Conservation (phyloP, 2,329 filamentous ascomycete species). For the Claviceps maximensis region DNA sequence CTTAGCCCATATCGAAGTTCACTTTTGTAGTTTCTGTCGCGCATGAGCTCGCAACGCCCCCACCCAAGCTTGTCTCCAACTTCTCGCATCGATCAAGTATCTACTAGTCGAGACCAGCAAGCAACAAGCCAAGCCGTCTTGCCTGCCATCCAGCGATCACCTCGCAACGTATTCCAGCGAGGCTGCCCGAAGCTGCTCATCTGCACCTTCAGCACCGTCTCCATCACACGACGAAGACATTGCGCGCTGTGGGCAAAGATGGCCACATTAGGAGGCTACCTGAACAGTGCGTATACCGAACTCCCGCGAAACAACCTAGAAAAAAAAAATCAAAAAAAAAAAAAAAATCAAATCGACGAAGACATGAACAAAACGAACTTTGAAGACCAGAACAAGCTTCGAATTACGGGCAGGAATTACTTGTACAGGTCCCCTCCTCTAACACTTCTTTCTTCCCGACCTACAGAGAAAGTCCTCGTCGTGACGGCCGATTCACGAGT, state of each 20-base stretch:
- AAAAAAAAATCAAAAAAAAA: not conserved
- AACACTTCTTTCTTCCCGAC: not conserved
- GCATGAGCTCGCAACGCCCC: not conserved
- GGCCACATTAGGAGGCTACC: constrained; percentile 31
- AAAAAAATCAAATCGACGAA: not conserved
- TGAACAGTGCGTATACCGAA: constrained; percentile 25
- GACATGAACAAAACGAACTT: not conserved
- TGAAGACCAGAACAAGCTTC: not conserved
- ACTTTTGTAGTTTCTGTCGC: not conserved
- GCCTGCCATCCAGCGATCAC: not conserved
- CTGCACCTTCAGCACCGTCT: not conserved
- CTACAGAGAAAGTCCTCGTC: constrained; percentile 74
- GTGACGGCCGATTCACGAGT: constrained; percentile 88
- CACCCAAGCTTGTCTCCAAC: not conserved
- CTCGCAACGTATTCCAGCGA: not conserved
- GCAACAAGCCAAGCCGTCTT: not conserved
- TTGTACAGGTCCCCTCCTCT: not conserved
- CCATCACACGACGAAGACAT: not conserved
- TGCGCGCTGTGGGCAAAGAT: constrained; percentile 13
- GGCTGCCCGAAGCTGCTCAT: not conserved
- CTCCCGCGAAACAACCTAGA: not conserved
- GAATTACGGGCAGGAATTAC: not conserved
- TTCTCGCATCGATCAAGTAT: not conserved
- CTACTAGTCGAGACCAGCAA: too few species aligned
- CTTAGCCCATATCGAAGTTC: not conserved